Percentiles rank a stretch among this genome's conserved stretches.
These are phyloP conservation scores for Boletus smithii DNA, from an alignment of 1,284 basidiomycete species.

Conservation along the genomic window DNA sequence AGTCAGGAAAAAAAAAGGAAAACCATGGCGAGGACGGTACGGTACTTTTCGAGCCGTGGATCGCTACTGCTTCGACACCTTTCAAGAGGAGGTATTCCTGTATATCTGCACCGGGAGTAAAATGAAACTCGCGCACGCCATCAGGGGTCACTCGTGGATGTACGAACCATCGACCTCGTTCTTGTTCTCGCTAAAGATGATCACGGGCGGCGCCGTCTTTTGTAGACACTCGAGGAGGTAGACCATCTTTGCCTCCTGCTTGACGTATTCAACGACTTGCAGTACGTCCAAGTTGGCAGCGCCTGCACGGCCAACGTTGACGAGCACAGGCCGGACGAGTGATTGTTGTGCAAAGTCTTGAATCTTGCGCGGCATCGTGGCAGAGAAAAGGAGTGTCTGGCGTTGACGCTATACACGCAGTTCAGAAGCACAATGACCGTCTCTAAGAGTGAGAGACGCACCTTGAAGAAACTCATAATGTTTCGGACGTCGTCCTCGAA, in stretches of 20 bases:
- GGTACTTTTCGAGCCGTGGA: conserved; percentile 93
- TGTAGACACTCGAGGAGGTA: conserved; percentile 96
- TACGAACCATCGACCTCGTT: conserved; percentile 92
- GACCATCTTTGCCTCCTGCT: conserved; percentile 99
- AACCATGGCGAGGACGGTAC: conserved; percentile 25
- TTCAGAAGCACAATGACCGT: conserved; percentile 1
- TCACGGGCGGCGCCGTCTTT: conserved; percentile 97
- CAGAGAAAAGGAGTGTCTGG: conserved; percentile 96
- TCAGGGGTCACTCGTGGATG: conserved; percentile 16
- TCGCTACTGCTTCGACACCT: conserved; percentile 97
- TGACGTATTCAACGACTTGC: conserved; percentile 98
- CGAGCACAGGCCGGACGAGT: conserved; percentile 87
- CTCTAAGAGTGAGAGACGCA: conserved; percentile 31
- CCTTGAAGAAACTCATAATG: conserved; percentile 98
- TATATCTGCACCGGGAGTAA: conserved; percentile 62
- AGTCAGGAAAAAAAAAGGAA: not conserved
- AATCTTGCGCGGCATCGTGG: conserved; percentile 98
- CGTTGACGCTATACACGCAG: conserved; percentile 70
- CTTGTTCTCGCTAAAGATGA: conserved; percentile 98
- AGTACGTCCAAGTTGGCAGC: conserved; percentile 96
- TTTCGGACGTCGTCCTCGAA: conserved; percentile 98
- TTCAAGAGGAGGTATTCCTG: conserved; percentile 97
- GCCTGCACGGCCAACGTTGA: conserved; percentile 97
- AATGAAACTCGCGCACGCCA: not conserved
- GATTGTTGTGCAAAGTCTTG: conserved; percentile 98